These are phyloP conservation scores for Naematelia aurantialba DNA, from an alignment of 768 basidiomycete genomes.

Conservation along the genomic window DNA sequence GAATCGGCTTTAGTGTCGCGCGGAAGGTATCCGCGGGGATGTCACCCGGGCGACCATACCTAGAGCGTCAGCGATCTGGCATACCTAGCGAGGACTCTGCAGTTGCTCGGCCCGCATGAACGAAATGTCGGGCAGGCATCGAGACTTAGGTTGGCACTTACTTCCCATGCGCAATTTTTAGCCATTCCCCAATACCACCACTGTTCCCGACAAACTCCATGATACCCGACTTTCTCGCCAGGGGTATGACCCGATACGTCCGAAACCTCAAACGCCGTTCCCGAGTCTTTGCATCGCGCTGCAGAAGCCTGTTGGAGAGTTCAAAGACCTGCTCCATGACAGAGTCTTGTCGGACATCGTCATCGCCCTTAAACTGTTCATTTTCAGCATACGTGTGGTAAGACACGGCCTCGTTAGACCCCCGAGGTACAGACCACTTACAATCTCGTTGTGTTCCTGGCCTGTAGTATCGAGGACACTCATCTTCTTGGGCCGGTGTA, in stretches of 20 bases:
- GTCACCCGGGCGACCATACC: neutral
- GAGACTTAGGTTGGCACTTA: too few species aligned
- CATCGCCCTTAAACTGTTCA: constrained; percentile 80
- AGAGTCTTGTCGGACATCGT: constrained; percentile 93
- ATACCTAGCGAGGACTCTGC: too few species aligned
- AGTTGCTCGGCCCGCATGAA: too few species aligned
- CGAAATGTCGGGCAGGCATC: too few species aligned
- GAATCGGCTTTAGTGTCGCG: constrained; percentile 8
- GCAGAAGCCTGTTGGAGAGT: constrained; percentile 74
- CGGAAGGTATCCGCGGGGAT: neutral
- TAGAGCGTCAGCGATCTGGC: too few species aligned
- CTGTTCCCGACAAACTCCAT: constrained; percentile 89
- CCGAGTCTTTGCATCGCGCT: constrained; percentile 68
- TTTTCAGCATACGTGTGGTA: neutral
- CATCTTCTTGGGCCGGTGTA: constrained; percentile 77
- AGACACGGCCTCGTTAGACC: neutral
- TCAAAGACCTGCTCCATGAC: constrained; percentile 98
- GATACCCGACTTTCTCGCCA: constrained; percentile 73
- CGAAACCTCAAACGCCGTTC: constrained; percentile 69
- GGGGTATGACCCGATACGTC: constrained; percentile 83
- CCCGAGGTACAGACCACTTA: constrained; percentile 50
- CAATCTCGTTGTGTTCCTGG: constrained; percentile 69
- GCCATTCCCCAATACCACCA: constrained; percentile 61
- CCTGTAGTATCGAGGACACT: constrained; percentile 68
- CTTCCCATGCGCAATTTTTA: constrained; percentile 62